Conservation (phyloP, 768 basidiomycete species). For the Floccularia luteovirens region DNA sequence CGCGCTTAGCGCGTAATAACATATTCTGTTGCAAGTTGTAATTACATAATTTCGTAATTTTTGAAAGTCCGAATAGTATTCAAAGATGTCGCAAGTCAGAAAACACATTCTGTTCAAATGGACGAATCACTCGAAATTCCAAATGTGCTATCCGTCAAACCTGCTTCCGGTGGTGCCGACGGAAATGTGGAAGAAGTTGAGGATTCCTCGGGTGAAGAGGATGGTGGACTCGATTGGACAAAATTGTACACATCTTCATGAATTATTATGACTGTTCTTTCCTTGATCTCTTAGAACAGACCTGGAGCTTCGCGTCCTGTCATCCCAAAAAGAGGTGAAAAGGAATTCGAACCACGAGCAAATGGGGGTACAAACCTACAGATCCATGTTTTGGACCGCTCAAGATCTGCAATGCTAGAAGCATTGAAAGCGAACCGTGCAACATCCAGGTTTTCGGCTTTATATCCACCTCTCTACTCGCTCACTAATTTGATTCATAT, state of each 20-base stretch:
- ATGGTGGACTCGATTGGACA: constrained; percentile 8
- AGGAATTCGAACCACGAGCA: constrained; percentile 85
- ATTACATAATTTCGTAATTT: too few species aligned
- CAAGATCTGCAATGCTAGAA: constrained; percentile 82
- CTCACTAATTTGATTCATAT: constrained; percentile 3
- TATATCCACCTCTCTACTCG: neutral
- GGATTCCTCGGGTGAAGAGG: neutral
- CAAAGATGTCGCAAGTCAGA: too few species aligned
- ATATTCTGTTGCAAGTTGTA: too few species aligned
- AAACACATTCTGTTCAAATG: too few species aligned
- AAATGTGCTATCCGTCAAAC: neutral
- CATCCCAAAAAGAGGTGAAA: constrained; percentile 95
- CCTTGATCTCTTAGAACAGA: constrained; percentile 14
- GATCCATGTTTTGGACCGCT: constrained; percentile 69
- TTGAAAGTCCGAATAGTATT: too few species aligned
- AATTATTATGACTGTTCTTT: constrained; percentile 2
- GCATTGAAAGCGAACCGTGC: constrained; percentile 68
- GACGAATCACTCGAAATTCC: neutral
- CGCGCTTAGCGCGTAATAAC: too few species aligned
- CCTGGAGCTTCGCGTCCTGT: constrained; percentile 46
- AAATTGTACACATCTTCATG: constrained; percentile 1
- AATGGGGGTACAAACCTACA: constrained; percentile 70
- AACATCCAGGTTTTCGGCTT: constrained; percentile 50
- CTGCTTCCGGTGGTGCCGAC: neutral
- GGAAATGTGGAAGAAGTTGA: neutral